phyloP scores from a whole-genome alignment of 2,329 filamentous ascomycete species.

The Madurella fahalii region DNA sequence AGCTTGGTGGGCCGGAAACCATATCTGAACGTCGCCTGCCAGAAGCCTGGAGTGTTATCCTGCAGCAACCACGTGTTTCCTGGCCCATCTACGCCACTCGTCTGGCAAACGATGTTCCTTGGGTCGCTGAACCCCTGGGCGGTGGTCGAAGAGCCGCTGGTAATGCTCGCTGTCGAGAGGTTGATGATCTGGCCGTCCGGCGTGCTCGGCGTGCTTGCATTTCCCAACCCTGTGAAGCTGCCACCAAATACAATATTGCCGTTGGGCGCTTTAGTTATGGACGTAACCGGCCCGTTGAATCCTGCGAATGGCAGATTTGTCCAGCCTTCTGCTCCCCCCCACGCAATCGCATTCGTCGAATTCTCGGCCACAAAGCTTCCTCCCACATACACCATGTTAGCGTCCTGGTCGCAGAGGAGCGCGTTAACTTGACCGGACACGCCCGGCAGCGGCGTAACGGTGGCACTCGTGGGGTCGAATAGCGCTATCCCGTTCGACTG shows the following conservation, averaged over 20 bases:
- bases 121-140: constrained; percentile 68
- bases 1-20: constrained; percentile 84
- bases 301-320: constrained; percentile 82
- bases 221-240: constrained; percentile 81
- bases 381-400: constrained; percentile 82
- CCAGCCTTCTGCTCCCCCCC: constrained; percentile 66
- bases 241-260: constrained; percentile 91
- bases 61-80: constrained; percentile 79
- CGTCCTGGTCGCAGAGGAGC: constrained; percentile 73
- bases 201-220: constrained; percentile 63
- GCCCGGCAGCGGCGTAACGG: constrained; percentile 71
- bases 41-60: constrained; percentile 72
- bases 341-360: constrained; percentile 86
- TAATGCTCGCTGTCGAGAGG: constrained; percentile 71
- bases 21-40: constrained; percentile 78
- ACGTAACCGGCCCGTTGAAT: constrained; percentile 87
- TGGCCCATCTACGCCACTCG: constrained; percentile 59
- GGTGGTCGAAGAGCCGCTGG: constrained; percentile 58
- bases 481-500: constrained; percentile 75
- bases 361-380: constrained; percentile 77
- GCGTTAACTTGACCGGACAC: constrained; percentile 78
- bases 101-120: constrained; percentile 77
- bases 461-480: constrained; percentile 68
- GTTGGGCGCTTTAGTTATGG: constrained; percentile 74
- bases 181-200: constrained; percentile 79